These are phyloP conservation scores for Orbilia brochopaga DNA, from an alignment of 2,329 filamentous ascomycete genomes.

Conservation along the genomic window DNA sequence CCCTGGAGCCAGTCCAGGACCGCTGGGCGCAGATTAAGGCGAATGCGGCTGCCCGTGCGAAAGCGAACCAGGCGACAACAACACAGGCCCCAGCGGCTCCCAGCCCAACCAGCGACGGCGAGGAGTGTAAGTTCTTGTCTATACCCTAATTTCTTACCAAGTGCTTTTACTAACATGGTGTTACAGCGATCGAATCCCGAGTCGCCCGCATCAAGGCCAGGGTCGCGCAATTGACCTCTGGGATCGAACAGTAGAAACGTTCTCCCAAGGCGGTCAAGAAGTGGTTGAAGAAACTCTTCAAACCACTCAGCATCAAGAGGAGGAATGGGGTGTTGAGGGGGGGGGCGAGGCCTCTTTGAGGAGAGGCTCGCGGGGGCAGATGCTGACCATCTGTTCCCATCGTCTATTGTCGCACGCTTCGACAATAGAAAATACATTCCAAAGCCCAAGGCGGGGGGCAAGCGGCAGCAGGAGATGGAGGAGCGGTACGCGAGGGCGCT, in stretches of 20 bases:
- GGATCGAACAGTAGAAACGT: conserved; percentile 66
- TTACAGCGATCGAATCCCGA: conserved; percentile 85
- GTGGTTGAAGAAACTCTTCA: conserved; percentile 9
- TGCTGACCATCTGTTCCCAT: conserved; percentile 33
- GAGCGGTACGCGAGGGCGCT: conserved; percentile 13
- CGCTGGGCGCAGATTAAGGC: conserved; percentile 96
- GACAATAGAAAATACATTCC: conserved; percentile 38
- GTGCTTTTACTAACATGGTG: conserved; percentile 53
- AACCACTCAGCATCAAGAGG: conserved; percentile 13
- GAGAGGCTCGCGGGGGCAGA: conserved; percentile 14
- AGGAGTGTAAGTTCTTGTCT: conserved; percentile 78
- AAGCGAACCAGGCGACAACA: conserved; percentile 62
- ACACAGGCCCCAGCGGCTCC: conserved; percentile 16
- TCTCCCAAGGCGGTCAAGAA: conserved; percentile 17
- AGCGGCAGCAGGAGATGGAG: conserved; percentile 15
- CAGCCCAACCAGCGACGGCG: conserved; percentile 72
- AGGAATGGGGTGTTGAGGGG: conserved; percentile 16
- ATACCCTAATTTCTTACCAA: not conserved
- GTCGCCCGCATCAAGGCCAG: conserved; percentile 97
- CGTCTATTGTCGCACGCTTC: conserved; percentile 30
- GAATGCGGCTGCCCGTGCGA: conserved; percentile 84
- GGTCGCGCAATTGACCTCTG: conserved; percentile 89
- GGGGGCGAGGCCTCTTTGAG: conserved; percentile 25
- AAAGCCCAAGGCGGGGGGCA: conserved; percentile 11
- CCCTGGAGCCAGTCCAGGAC: conserved; percentile 66